Conservation (phyloP, 768 basidiomycete genomes). For the Paxillus rubicundulus region DNA sequence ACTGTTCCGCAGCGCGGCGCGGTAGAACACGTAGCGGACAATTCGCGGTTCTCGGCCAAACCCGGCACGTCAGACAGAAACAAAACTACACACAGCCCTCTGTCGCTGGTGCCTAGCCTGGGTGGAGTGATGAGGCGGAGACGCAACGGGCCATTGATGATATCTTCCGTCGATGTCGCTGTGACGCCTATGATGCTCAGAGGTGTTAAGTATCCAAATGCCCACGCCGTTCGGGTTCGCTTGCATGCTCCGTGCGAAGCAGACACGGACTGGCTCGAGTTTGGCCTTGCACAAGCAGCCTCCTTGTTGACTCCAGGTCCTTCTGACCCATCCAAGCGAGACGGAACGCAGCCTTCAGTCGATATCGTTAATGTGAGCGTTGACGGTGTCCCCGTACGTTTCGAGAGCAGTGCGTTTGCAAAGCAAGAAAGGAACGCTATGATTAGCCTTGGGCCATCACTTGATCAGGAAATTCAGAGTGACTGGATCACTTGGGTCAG, state of each 20-base stretch:
- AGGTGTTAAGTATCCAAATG: conserved; percentile 31
- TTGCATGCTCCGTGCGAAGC: conserved; percentile 55
- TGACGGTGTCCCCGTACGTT: conserved; percentile 62
- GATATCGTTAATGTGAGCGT: conserved; percentile 54
- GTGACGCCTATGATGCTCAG: conserved; percentile 49
- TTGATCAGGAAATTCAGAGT: conserved; percentile 53
- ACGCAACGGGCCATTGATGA: conserved; percentile 58
- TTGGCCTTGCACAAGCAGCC: conserved; percentile 57
- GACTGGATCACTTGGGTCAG: conserved; percentile 68
- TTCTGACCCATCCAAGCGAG: conserved; percentile 8
- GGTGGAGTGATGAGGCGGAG: conserved; percentile 38
- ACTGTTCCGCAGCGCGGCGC: conserved; percentile 16
- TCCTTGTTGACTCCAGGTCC: conserved; percentile 5
- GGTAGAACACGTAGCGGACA: conserved; percentile 20
- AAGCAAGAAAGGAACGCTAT: conserved; percentile 35
- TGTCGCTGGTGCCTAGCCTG: conserved; percentile 15
- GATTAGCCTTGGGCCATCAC: conserved; percentile 39
- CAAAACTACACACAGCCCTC: conserved; percentile 11
- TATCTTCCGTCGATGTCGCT: conserved; percentile 52
- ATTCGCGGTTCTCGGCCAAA: conserved; percentile 17
- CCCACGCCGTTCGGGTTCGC: conserved; percentile 58
- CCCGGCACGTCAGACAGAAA: conserved; percentile 21
- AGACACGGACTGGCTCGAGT: conserved; percentile 75
- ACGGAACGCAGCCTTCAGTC: conserved; percentile 40
- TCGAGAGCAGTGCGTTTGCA: conserved; percentile 47